phyloP scores from a whole-genome alignment of 2,329 filamentous ascomycete genomes.

The Graphilbum ipis-grandicollis region DNA sequence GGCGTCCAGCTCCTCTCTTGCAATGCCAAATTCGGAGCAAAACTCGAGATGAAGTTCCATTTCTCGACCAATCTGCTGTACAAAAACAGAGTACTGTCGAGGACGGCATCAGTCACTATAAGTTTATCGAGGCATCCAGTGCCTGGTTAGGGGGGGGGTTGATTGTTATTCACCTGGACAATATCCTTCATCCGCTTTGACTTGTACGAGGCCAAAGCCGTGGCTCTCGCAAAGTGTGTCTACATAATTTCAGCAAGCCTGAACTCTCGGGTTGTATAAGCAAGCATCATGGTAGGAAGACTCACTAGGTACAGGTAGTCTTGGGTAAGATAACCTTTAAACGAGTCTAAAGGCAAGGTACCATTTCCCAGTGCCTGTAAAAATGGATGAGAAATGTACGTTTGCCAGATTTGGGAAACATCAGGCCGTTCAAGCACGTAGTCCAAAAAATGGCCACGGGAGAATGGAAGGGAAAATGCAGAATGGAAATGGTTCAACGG shows the following conservation, averaged over 20 bases:
- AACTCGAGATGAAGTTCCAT: conserved; percentile 69
- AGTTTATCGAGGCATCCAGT: neutral
- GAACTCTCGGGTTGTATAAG: neutral
- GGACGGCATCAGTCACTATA: neutral
- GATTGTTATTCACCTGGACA: conserved; percentile 33
- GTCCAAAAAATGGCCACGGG: conserved; percentile 61
- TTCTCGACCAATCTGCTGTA: conserved; percentile 62
- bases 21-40: conserved; percentile 65
- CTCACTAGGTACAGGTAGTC: conserved; percentile 77
- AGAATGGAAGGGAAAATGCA: conserved; percentile 47
- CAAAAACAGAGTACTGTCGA: conserved; percentile 31
- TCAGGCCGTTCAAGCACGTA: conserved; percentile 63
- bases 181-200: conserved; percentile 58
- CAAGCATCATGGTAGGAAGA: neutral
- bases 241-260: no score
- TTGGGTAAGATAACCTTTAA: conserved; percentile 80
- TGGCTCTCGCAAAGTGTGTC: conserved; percentile 77
- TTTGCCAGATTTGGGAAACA: conserved; percentile 56
- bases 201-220: conserved; percentile 75
- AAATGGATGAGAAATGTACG: conserved; percentile 69
- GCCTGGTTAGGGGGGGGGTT: neutral
- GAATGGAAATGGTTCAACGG: conserved; percentile 71
- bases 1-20: conserved; percentile 51
- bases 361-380: conserved; percentile 61
- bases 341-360: conserved; percentile 54